These are phyloP conservation scores for Colletotrichum costaricense DNA, from an alignment of 2,329 filamentous ascomycete species.

Conservation along the genomic window DNA sequence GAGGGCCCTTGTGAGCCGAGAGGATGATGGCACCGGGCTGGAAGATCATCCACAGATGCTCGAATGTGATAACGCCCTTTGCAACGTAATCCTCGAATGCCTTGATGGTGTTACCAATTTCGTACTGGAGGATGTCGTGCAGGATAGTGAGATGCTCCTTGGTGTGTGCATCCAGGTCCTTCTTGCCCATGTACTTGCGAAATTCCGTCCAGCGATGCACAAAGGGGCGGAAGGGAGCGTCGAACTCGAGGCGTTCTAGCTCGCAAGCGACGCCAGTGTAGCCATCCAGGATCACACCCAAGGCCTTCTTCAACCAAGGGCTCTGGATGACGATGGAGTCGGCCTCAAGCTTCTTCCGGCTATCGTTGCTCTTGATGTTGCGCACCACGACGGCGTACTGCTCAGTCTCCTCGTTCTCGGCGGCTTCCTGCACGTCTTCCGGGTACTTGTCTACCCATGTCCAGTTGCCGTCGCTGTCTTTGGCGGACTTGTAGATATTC, in stretches of 20 bases:
- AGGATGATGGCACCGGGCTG: conserved; percentile 57
- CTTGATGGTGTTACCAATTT: conserved; percentile 62
- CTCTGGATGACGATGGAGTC: conserved; percentile 74
- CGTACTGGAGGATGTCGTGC: conserved; percentile 58
- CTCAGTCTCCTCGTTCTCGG: conserved; percentile 70
- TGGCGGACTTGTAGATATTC: conserved; percentile 53
- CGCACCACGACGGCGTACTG: conserved; percentile 71
- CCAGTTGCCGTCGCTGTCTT: conserved; percentile 60
- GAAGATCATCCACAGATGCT: conserved; percentile 66
- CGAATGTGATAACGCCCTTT: conserved; percentile 65
- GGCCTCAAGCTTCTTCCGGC: conserved; percentile 69
- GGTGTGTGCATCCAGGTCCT: conserved; percentile 54
- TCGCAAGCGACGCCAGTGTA: conserved; percentile 71
- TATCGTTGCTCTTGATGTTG: conserved; percentile 67
- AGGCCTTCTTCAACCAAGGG: conserved; percentile 66
- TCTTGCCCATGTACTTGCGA: conserved; percentile 51
- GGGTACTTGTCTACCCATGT: conserved; percentile 69
- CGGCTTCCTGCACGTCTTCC: conserved; percentile 64
- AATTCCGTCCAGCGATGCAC: conserved; percentile 73
- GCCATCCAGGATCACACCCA: conserved; percentile 64
- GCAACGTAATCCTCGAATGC: conserved; percentile 61
- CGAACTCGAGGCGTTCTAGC: conserved; percentile 70
- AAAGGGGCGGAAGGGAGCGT: conserved; percentile 70
- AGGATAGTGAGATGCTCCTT: conserved; percentile 60
- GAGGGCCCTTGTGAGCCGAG: conserved; percentile 50